These are phyloP conservation scores for Ascochyta fabae DNA, from an alignment of 2,329 filamentous ascomycete genomes.

Conservation along the genomic window DNA sequence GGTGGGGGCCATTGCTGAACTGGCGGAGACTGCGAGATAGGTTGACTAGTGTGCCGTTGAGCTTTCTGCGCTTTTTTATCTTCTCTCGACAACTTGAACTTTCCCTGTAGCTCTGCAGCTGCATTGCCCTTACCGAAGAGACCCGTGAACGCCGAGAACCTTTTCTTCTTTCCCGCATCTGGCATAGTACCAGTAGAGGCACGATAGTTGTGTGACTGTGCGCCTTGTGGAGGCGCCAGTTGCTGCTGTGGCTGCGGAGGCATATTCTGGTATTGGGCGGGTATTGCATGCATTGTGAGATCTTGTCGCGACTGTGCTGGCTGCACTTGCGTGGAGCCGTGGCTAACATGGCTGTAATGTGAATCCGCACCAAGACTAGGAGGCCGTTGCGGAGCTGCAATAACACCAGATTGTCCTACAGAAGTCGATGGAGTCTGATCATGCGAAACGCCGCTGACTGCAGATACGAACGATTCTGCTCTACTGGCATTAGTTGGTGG, in stretches of 20 bases:
- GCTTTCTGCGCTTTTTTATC: slow-evolving; percentile 46
- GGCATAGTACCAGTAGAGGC: slow-evolving; percentile 23
- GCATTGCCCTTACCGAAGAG: slow-evolving; percentile 52
- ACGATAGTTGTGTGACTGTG: slow-evolving; percentile 22
- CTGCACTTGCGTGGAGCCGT: slow-evolving; percentile 39
- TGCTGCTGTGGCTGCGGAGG: slow-evolving; percentile 16
- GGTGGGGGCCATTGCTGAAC: slow-evolving; percentile 26
- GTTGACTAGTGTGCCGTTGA: slow-evolving; percentile 32
- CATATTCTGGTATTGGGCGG: slow-evolving; percentile 30
- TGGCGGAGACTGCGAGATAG: slow-evolving; percentile 11
- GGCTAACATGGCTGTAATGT: slow-evolving; percentile 38
- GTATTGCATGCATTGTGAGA: slow-evolving; percentile 31
- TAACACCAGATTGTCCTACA: slow-evolving; percentile 22
- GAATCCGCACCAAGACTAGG: slow-evolving; percentile 39
- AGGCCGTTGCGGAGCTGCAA: slow-evolving; percentile 27
- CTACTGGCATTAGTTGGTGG: neutral
- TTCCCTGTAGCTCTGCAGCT: slow-evolving; percentile 32
- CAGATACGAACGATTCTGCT: slow-evolving; percentile 22
- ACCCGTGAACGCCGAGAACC: slow-evolving; percentile 54
- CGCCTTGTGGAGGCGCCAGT: slow-evolving; percentile 13
- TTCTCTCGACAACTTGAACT: slow-evolving; percentile 48
- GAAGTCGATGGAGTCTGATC: slow-evolving; percentile 26
- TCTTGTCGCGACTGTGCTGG: slow-evolving; percentile 39
- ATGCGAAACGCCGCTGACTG: slow-evolving; percentile 28
- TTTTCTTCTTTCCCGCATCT: slow-evolving; percentile 50